These are phyloP conservation scores for Ilyonectria robusta DNA, from an alignment of 2,329 filamentous ascomycete species.

Conservation along the genomic window DNA sequence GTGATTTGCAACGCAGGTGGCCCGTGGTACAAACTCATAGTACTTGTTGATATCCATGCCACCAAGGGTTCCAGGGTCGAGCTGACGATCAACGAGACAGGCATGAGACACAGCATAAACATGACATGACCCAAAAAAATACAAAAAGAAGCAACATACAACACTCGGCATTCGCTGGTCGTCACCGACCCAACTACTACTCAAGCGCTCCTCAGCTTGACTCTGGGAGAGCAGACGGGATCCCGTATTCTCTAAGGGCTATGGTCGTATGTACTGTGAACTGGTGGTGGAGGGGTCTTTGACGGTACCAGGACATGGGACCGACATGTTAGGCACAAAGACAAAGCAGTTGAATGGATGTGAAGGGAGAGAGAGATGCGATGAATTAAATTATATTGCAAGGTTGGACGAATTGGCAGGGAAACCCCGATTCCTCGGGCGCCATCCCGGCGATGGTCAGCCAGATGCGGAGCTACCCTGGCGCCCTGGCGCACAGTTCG, in stretches of 20 bases:
- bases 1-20: conserved; percentile 14
- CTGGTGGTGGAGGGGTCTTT: conserved; percentile 15
- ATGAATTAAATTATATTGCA: conserved; percentile 10
- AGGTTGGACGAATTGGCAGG: conserved; percentile 19
- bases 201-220: conserved; percentile 25
- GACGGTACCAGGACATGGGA: neutral
- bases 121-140: neutral
- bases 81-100: neutral
- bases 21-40: neutral
- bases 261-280: conserved; percentile 12
- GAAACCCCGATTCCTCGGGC: conserved; percentile 12
- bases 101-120: neutral
- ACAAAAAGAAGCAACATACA: conserved; percentile 18
- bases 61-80: conserved; percentile 1
- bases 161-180: conserved; percentile 26
- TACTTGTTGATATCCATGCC: neutral
- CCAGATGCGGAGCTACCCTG: conserved; percentile 20
- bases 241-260: conserved; percentile 23
- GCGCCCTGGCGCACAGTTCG: conserved; percentile 1
- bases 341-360: conserved; percentile 16
- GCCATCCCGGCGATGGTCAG: neutral
- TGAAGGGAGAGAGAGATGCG: conserved; percentile 25
- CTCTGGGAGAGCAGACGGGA: conserved; percentile 22
- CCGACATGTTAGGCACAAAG: conserved; percentile 7
- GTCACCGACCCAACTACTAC: conserved; percentile 24